Evolutionary conservation across 305 asterid species (phyloP), one percentile per base, ranked within the genome.

Genomic region (Fraxinus sp.): DNA sequence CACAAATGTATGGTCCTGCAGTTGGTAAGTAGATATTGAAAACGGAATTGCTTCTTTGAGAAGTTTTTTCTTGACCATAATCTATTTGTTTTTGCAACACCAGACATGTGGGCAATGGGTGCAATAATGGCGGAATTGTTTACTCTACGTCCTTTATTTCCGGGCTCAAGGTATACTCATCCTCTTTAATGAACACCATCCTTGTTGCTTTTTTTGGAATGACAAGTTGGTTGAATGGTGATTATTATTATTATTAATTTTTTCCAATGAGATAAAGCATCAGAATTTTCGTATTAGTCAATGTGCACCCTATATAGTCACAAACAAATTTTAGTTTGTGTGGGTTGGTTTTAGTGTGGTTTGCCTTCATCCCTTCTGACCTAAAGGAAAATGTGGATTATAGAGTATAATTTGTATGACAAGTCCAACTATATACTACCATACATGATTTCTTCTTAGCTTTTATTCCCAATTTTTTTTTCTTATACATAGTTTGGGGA

Each of bases 1-100:
- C 98, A 49, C 91, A 94, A 59, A 80, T 81, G 30, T 96, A 96
- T 87, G 97, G 97, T 82, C 89, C 97, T 87, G 91, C 98, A 59
- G 99, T 96, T 86, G 99, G 99, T 96, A 82, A 84, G 97, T 89
- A 64, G 72, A 46, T 80, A 32, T 37, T 41, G 1, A 71, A 82
- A 28, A 18, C 5, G 3, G 32, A 62, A 20, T 22, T 20, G 11
- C 32, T 7, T 18, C 30, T 62, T 7, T n/a, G 24, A 55, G 24
- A 55, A 5, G 32, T 20, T 7, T 8, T 20, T 62, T 20, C 28
- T 62, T 62, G 7, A 18, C 30, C 1, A 18, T 62, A 62, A 62
- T 18, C 71, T 62, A 22, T 62, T 59, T 62, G 32, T 62, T 22
- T 22, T 20, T 62, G 32, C 10, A 1, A 62, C 71, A 20, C 30